These are phyloP conservation scores for Hydrangea macrophylla DNA, from an alignment of 148 eudicot species.

Conservation along the genomic window DNA sequence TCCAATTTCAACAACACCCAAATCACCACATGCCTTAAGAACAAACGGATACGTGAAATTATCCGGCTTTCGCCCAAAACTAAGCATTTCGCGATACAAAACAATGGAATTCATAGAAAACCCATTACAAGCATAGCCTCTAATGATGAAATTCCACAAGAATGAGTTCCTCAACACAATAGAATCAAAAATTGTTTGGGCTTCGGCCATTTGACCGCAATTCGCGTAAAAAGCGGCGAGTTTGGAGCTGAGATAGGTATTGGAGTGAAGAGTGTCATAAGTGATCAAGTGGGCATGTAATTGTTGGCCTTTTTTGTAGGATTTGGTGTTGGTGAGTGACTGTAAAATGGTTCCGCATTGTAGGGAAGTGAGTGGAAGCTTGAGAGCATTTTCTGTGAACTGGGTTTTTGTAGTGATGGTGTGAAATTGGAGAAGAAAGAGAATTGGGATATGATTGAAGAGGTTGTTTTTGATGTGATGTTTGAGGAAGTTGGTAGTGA, in stretches of 20 bases:
- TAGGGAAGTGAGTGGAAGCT: constrained; percentile 13
- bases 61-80: constrained; percentile 22
- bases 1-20: constrained; percentile 21
- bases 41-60: constrained; percentile 37
- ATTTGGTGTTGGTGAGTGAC: constrained; percentile 15
- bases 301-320: constrained; percentile 5
- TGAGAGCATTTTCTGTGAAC: not conserved
- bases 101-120: not conserved
- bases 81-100: constrained; percentile 11
- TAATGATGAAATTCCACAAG: constrained; percentile 22
- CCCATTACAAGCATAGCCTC: constrained; percentile 16
- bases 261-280: constrained; percentile 8
- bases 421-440: not conserved
- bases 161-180: constrained; percentile 13
- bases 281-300: constrained; percentile 16
- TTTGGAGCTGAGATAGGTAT: constrained; percentile 19
- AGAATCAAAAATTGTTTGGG: constrained; percentile 12
- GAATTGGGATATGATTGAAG: not conserved
- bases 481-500: constrained; percentile 1
- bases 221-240: constrained; percentile 17
- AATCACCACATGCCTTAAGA: constrained; percentile 35
- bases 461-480: not conserved
- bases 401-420: not conserved
- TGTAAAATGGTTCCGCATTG: constrained; percentile 23
- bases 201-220: constrained; percentile 9